Percentiles rank a stretch among this genome's conserved stretches.
phyloP scores from a whole-genome alignment of 352 stramenopile genomes.

The Phytophthora melonis region DNA sequence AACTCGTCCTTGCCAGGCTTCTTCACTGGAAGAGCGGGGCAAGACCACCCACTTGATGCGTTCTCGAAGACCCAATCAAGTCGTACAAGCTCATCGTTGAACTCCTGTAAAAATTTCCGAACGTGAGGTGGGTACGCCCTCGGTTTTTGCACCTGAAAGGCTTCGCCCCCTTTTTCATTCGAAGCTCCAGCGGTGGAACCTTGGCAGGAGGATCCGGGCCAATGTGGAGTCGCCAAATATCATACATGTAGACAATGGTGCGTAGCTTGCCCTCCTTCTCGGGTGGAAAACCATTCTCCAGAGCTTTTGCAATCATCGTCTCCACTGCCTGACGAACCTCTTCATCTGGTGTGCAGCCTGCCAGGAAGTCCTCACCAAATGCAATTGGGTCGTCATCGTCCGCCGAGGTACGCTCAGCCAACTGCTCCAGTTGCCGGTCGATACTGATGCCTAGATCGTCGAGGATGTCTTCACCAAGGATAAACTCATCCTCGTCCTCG shows the following conservation, averaged over 20 bases:
- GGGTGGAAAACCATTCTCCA: slow-evolving; percentile 12
- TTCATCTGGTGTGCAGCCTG: background rate
- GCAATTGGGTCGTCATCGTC: slow-evolving; percentile 17
- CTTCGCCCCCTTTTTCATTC: slow-evolving; percentile 4
- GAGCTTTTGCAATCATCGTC: slow-evolving; percentile 2
- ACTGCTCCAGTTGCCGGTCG: slow-evolving; percentile 11
- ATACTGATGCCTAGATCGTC: slow-evolving; percentile 18
- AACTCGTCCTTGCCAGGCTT: background rate
- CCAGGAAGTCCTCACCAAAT: background rate
- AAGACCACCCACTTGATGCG: slow-evolving; percentile 13
- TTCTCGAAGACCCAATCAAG: slow-evolving; percentile 15
- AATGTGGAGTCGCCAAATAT: background rate
- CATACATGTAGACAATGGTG: slow-evolving; percentile 16
- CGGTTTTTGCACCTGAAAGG: slow-evolving; percentile 18
- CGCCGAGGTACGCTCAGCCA: slow-evolving; percentile 4
- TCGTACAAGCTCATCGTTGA: slow-evolving; percentile 20
- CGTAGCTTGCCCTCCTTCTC: slow-evolving; percentile 10
- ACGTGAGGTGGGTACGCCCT: slow-evolving; percentile 15
- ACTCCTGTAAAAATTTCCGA: slow-evolving; percentile 10
- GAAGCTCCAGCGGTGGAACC: slow-evolving; percentile 4
- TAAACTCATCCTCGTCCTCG: slow-evolving; percentile 19
- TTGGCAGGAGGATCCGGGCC: background rate
- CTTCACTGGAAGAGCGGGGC: slow-evolving; percentile 6
- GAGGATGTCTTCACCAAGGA: slow-evolving; percentile 20
- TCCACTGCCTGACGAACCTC: slow-evolving; percentile 11